Evolutionary conservation across 2,329 filamentous ascomycete genomes (phyloP), one percentile per base, ranked within the genome.

Genomic region (Nigrospora sphaerica): DNA sequence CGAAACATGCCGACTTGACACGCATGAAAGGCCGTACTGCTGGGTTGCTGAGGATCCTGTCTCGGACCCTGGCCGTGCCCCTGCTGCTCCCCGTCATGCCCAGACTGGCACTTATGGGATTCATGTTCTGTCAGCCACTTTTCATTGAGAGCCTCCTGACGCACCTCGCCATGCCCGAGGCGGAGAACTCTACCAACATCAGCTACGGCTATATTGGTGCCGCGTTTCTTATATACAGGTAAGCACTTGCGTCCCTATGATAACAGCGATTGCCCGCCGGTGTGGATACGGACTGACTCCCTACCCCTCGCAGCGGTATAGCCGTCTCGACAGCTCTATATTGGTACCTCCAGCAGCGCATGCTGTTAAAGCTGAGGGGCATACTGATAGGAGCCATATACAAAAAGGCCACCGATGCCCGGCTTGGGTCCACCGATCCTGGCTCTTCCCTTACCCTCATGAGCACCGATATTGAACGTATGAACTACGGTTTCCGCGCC

Each of bases 151-250:
- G 51, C 0, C 51, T 61, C 7, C 57, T 73, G 0, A 3, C 52
- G 12, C 61, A 60, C 35, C 52, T 69, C 3, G 47, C 55, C 17
- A 37, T 52, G 3, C 52, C 62, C 2, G 47, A 46, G 34, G 19
- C 55, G 9, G 47, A 51, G 0, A 46, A 49, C 0, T 49, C 49
- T 0, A 48, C 52, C 1, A 65, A 61, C 32, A 46, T 57, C 13
- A 63, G 68, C 2, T 72, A 70, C 47, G 70, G 70, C 0, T 60
- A 73, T 6, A 69, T 75, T 11, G 71, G 64, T 2, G 70, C 68
- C 3, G 58, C 60, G 0, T 50, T 64, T 1, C 42, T 72, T 3
- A 64, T 71, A 4, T 75, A 72, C 16, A 28, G 23, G 23, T 10
- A 28, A 28, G 23, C 7, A 28, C 10, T 28, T 10, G 23, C 7